phyloP scores from a whole-genome alignment of 805 yeast genomes.

The Priceomyces carsonii region DNA sequence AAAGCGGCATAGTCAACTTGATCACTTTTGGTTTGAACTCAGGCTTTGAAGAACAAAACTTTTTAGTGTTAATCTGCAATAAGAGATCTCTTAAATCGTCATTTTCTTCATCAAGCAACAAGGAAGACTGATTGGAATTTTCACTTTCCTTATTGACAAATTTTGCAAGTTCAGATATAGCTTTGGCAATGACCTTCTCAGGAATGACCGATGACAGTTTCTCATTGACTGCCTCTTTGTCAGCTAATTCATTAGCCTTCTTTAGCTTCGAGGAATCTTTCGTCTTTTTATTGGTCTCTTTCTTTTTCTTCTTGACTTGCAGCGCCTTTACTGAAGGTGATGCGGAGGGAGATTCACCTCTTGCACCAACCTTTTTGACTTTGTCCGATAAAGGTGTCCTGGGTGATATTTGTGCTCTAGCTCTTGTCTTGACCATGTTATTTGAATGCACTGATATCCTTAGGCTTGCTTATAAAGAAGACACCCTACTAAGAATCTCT shows the following conservation, averaged over 20 bases:
- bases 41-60: constrained; percentile 60
- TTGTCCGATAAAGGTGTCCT: constrained; percentile 26
- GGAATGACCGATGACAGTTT: constrained; percentile 16
- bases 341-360: constrained; percentile 18
- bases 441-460: no score
- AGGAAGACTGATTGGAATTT: constrained; percentile 46
- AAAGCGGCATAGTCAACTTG: constrained; percentile 47
- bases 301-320: constrained; percentile 11
- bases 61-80: constrained; percentile 65
- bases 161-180: constrained; percentile 65
- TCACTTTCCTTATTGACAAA: constrained; percentile 42
- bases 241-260: constrained; percentile 7
- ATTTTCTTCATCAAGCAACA: constrained; percentile 44
- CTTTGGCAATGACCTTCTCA: constrained; percentile 38
- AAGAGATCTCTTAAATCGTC: constrained; percentile 52
- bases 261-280: constrained; percentile 9
- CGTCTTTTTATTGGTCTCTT: constrained; percentile 7
- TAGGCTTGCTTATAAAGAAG: no score
- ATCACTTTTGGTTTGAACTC: constrained; percentile 58
- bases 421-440: constrained; percentile 35
- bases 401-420: constrained; percentile 26
- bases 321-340: constrained; percentile 25
- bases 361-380: constrained; percentile 20
- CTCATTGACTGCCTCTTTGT: constrained; percentile 3
- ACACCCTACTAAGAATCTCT: no score